phyloP scores from a whole-genome alignment of 1,139 yeast species.

The Candida sp. region DNA sequence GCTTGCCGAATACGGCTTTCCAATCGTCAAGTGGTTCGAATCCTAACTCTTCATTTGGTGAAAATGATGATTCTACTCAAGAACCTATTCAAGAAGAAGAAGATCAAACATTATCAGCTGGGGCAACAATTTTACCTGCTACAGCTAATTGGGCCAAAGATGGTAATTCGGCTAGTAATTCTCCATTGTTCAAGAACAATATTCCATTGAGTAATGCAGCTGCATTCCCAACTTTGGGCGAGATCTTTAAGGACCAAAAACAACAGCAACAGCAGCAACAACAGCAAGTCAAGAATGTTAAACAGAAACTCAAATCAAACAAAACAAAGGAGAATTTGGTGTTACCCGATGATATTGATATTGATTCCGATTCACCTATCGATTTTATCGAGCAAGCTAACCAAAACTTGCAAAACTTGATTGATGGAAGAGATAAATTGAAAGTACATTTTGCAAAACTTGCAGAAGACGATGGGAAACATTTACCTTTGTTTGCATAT shows the following conservation, averaged over 20 bases:
- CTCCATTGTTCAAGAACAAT: slow-evolving; percentile 34
- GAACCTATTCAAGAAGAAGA: slow-evolving; percentile 8
- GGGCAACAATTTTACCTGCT: slow-evolving; percentile 46
- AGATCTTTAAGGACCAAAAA: slow-evolving; percentile 48
- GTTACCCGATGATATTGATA: slow-evolving; percentile 37
- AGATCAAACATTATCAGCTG: slow-evolving; percentile 6
- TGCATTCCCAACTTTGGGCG: slow-evolving; percentile 74
- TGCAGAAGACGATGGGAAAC: slow-evolving; percentile 11
- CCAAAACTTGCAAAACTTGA: slow-evolving; percentile 28
- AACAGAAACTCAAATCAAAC: slow-evolving; percentile 23
- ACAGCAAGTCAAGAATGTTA: slow-evolving; percentile 26
- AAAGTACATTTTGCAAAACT: slow-evolving; percentile 29
- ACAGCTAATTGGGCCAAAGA: slow-evolving; percentile 58
- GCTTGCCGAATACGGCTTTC: slow-evolving; percentile 3
- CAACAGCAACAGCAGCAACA: slow-evolving; percentile 27
- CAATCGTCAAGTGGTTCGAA: not conserved
- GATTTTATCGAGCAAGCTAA: slow-evolving; percentile 36
- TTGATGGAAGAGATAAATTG: slow-evolving; percentile 29
- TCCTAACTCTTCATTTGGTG: slow-evolving; percentile 5
- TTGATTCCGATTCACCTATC: slow-evolving; percentile 35
- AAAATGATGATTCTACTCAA: slow-evolving; percentile 13
- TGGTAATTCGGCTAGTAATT: slow-evolving; percentile 19
- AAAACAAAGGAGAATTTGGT: slow-evolving; percentile 25
- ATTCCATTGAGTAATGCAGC: slow-evolving; percentile 48
- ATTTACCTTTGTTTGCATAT: slow-evolving; percentile 41